Evolutionary conservation across 345 rosid genomes (phyloP).

Genomic region (Conringia planisiliqua): DNA sequence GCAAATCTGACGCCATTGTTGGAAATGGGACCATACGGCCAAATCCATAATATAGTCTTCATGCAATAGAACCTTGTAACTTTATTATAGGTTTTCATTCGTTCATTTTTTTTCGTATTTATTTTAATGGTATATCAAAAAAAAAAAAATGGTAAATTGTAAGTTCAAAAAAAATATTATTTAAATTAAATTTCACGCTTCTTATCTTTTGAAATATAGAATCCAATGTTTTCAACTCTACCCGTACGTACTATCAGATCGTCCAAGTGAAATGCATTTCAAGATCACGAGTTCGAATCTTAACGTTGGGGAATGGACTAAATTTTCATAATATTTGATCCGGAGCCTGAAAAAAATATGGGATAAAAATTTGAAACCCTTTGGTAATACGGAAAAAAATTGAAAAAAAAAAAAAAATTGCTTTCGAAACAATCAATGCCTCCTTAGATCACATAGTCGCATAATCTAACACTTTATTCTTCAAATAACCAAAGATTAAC

Average conservation of each 20-base stretch:
- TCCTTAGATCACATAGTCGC: neutral
- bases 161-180: neutral
- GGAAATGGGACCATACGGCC: slow-evolving; percentile 32
- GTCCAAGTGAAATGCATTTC: neutral
- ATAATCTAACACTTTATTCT: neutral
- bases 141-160: neutral
- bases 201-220: neutral
- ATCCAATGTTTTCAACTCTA: neutral
- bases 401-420: neutral
- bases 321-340: neutral
- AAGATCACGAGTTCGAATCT: neutral
- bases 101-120: neutral
- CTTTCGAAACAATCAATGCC: neutral
- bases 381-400: neutral
- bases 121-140: neutral
- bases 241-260: neutral
- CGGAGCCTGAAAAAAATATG: neutral
- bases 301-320: neutral
- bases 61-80: neutral
- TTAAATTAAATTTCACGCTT: neutral
- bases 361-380: neutral
- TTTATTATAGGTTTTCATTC: neutral
- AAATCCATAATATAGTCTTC: slow-evolving; percentile 14
- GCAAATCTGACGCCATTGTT: slow-evolving; percentile 35
- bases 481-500: neutral